These are phyloP conservation scores for Calonectria naviculata DNA, from an alignment of 2,329 filamentous ascomycete species.

Conservation along the genomic window DNA sequence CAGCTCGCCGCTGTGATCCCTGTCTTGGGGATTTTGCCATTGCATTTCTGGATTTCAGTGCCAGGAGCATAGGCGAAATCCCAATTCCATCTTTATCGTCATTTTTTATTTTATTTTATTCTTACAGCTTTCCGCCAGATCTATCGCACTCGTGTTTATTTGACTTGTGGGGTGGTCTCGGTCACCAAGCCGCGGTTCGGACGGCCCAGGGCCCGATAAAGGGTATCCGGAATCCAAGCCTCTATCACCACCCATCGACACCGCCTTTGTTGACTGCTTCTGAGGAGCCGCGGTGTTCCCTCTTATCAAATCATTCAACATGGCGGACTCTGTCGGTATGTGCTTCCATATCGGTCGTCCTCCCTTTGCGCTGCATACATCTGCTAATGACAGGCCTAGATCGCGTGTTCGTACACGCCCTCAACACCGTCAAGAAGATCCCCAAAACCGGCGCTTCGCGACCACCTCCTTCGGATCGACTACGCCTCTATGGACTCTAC, in stretches of 20 bases:
- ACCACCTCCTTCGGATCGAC: constrained; percentile 84
- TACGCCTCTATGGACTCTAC: constrained; percentile 97
- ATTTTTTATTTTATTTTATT: constrained; percentile 16
- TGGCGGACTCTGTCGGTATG: constrained; percentile 46
- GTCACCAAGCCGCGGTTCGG: constrained; percentile 42
- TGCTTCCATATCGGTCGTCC: constrained; percentile 11
- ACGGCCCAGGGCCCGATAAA: constrained; percentile 41
- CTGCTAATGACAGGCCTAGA: constrained; percentile 65
- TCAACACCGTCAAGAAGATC: constrained; percentile 98
- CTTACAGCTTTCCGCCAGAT: not conserved
- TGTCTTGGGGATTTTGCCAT: constrained; percentile 14
- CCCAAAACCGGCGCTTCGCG: constrained; percentile 91
- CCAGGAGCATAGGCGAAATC: constrained; percentile 22
- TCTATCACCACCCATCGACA: constrained; percentile 27
- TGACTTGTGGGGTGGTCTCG: constrained; percentile 40
- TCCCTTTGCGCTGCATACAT: not conserved
- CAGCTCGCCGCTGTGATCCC: not conserved
- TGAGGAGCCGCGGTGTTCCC: constrained; percentile 28
- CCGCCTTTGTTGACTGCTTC: constrained; percentile 24
- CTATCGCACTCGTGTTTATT: not conserved
- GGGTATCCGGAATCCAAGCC: constrained; percentile 31
- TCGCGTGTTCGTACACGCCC: constrained; percentile 97
- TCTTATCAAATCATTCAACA: constrained; percentile 29
- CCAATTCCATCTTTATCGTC: not conserved
- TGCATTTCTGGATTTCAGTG: constrained; percentile 33